Base-by-base conservation (phyloP, 2,329 filamentous ascomycete species). In the Colletotrichum trifolii region DNA sequence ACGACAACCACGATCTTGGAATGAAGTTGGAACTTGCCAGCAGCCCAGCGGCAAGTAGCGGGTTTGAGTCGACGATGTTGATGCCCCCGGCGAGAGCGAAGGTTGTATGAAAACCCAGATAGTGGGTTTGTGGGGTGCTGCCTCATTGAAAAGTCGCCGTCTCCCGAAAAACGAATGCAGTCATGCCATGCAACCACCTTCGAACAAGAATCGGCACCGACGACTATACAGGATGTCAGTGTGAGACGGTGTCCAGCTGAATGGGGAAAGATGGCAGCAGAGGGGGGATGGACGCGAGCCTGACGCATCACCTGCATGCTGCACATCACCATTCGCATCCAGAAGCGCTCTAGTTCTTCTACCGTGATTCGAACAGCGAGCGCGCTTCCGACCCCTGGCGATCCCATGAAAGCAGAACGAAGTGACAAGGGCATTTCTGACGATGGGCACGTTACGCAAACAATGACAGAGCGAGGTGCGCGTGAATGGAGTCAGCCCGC, bases 221-320 rank as follows among this genome's bases (percentile, higher is more conserved):
- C 7, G 4, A 25, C 25, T 34, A 35, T 4, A 17, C n/a, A 33
- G 39, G 15, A 11, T 10, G 10, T 4, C 35, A 39, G 55, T 25
- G 56, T 52, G 36, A 49, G 48, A 60, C 54, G 15, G 38, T 34
- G 55, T 48, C 48, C 48, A 42, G 42, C 42, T 54, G 36, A 64
- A 3, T 17, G 10, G 43, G 3, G 17, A 17, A 17, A 17, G 17
- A 17, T 17, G 17, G 17, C 17, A 17, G 17, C 17, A 17, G 17
- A 17, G 17, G 17, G 17, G 17, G n/a, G 43, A 17, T 10, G 15
- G 13, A 11, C 15, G n/a, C 15, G 15, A 36, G 45, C 50, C 55
- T 39, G 45, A 56, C 59, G 52, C 58, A 57, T 55, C 46, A 8
- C 36, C 58, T 65, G 52, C 53, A 62, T 45, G 38, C 25, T 38